These are phyloP conservation scores for Davidsoniella eucalypti DNA, from an alignment of 2,329 filamentous ascomycete species.

Conservation along the genomic window DNA sequence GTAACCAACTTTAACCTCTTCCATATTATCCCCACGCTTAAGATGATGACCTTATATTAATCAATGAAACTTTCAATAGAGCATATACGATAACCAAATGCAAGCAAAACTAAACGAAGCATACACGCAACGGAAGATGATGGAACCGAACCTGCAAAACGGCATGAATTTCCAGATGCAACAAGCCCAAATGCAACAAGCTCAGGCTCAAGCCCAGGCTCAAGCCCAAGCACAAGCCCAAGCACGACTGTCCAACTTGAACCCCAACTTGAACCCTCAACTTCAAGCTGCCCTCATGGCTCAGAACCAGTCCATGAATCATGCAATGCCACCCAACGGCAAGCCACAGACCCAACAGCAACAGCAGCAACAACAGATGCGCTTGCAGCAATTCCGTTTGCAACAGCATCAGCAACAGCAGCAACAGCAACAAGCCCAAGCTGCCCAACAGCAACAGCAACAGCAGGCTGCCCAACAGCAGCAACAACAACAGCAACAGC, in stretches of 20 bases:
- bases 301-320: slow-evolving; percentile 16
- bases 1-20: too few relatives aligned
- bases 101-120: slow-evolving; percentile 30
- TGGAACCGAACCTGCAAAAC: slow-evolving; percentile 23
- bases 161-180: background rate
- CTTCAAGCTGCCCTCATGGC: background rate
- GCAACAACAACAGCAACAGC: slow-evolving; percentile 23
- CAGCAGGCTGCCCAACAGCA: slow-evolving; percentile 16
- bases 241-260: background rate
- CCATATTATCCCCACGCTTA: background rate
- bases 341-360: background rate
- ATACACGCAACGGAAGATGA: slow-evolving; percentile 32
- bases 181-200: slow-evolving; percentile 4
- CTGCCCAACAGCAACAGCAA: slow-evolving; percentile 18
- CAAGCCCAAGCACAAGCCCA: slow-evolving; percentile 4
- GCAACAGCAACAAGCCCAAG: slow-evolving; percentile 12
- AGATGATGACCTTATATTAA: background rate
- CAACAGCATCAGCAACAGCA: slow-evolving; percentile 12
- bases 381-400: background rate
- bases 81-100: slow-evolving; percentile 34
- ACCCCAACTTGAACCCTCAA: background rate
- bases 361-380: background rate
- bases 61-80: slow-evolving; percentile 20
- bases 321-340: slow-evolving; percentile 16
- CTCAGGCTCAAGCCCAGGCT: slow-evolving; percentile 6